Base-by-base conservation (phyloP, 2,329 filamentous ascomycete genomes). In the Fusarium graminum region DNA sequence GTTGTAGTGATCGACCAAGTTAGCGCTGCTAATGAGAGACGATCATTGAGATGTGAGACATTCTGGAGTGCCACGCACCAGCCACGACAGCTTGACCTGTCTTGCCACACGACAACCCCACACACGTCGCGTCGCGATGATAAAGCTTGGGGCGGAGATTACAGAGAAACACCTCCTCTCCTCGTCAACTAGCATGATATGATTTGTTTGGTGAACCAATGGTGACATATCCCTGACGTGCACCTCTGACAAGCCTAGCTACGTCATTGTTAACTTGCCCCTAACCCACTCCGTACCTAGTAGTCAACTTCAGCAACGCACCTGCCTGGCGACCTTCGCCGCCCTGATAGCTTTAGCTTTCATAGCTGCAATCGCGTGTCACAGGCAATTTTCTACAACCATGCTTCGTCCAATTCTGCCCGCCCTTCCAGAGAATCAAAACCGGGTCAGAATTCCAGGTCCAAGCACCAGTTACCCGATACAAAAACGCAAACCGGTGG, bases 61-160 rank as follows among this genome's bases (percentile, higher is more conserved):
- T 17, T 36, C 34, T 36, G 34, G 10, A 16, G 34, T 36, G 34
- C 34, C 34, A 36, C 16, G 11, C 22, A 49, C 16, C 54, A 60
- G 44, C 56, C 58, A 61, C 58, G 58, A 46, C 42, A 61, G 29
- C 41, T 45, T 32, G 28, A 29, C 32, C 50, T 42, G 40, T 46
- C 40, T 42, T 30, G 14, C 40, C 25, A 42, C 32, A 13, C 19
- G 7, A 45, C 22, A 52, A 41, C 41, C 30, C 55, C 55, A 53
- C 55, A 22, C 10, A n/a, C n/a, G n/a, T 54, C 29, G 45, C 40
- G 34, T 46, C 56, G 32, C 29, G 9, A 19, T 54, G 29, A 25
- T 42, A 29, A 36, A 30, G 11, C 12, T n/a, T 36, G 34, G 8
- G 9, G 13, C 28, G 34, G n/a, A 10, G 34, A 22, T 22, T 4